These are phyloP conservation scores for Melampsora abietis-canadensis DNA, from an alignment of 1,284 basidiomycete genomes.

Conservation along the genomic window DNA sequence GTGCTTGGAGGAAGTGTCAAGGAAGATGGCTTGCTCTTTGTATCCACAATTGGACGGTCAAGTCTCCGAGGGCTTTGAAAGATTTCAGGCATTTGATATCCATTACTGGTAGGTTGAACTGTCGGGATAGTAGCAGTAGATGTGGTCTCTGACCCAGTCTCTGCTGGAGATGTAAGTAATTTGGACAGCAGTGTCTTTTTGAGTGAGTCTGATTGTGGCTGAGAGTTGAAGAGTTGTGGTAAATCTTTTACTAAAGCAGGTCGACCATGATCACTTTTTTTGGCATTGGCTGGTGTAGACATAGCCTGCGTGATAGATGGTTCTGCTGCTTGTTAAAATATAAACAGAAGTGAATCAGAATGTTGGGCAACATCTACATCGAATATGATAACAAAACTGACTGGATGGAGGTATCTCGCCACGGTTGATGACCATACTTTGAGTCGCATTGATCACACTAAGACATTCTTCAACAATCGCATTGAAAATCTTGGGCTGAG, in stretches of 20 bases:
- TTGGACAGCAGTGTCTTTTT: constrained; percentile 27
- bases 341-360: no score
- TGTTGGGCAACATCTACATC: no score
- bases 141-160: background rate
- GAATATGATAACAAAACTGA: constrained; percentile 1
- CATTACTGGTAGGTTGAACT: background rate
- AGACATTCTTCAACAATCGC: constrained; percentile 63
- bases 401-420: constrained; percentile 55
- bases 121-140: background rate
- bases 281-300: background rate
- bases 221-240: constrained; percentile 21
- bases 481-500: constrained; percentile 64
- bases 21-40: background rate
- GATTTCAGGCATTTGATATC: constrained; percentile 39
- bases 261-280: background rate
- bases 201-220: constrained; percentile 15
- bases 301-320: background rate
- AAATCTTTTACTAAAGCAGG: constrained; percentile 35
- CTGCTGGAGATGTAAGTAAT: constrained; percentile 15
- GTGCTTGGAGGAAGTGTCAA: background rate
- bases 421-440: constrained; percentile 61
- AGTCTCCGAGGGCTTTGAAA: constrained; percentile 24
- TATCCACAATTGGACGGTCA: background rate
- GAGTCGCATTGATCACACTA: constrained; percentile 64
- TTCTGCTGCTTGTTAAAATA: background rate